Evolutionary conservation across 495 filamentous ascomycete genomes (phyloP).

Genomic region (Xeromyces bisporus): DNA sequence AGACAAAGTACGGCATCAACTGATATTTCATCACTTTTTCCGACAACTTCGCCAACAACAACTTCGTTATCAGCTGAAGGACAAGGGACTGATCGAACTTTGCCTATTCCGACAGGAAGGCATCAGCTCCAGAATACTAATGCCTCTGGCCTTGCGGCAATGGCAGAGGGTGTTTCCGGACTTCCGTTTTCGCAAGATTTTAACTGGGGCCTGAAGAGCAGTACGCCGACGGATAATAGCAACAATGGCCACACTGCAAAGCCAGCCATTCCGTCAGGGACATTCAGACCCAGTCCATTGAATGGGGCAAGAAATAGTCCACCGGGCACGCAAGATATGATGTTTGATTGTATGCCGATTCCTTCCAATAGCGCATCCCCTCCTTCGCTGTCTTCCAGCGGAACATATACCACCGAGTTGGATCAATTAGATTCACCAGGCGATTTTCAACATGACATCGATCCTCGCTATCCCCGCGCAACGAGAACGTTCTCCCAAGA

Average conservation of each 20-base stretch:
- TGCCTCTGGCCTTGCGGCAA: slow-evolving; percentile 2
- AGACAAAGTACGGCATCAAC: slow-evolving; percentile 9
- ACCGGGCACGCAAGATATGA: slow-evolving; percentile 11
- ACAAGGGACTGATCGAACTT: slow-evolving; percentile 16
- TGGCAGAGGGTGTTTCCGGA: slow-evolving; percentile 6
- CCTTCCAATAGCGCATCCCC: slow-evolving; percentile 7
- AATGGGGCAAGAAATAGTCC: slow-evolving; percentile 8
- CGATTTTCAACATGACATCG: slow-evolving; percentile 8
- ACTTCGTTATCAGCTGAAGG: slow-evolving; percentile 9
- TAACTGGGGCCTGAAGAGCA: slow-evolving; percentile 6
- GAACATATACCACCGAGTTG: slow-evolving; percentile 8
- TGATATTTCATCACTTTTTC: slow-evolving; percentile 8
- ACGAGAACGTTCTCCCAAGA: slow-evolving; percentile 11
- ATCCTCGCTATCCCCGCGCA: slow-evolving; percentile 4
- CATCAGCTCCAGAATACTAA: slow-evolving; percentile 6
- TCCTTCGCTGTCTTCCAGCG: slow-evolving; percentile 2
- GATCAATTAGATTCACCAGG: slow-evolving; percentile 9
- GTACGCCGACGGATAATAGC: slow-evolving; percentile 1
- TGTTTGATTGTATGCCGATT: slow-evolving; percentile 16
- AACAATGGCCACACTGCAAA: slow-evolving; percentile 2
- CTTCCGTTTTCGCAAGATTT: slow-evolving; percentile 5
- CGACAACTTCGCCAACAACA: slow-evolving; percentile 10
- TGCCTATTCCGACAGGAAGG: slow-evolving; percentile 21
- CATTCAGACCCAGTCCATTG: slow-evolving; percentile 8
- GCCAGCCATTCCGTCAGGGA: slow-evolving; percentile 2